Percentiles rank a stretch among this genome's conserved stretches.
Evolutionary conservation across 352 stramenopile genomes (phyloP).

Genomic region (Albugo laibachii): DNA sequence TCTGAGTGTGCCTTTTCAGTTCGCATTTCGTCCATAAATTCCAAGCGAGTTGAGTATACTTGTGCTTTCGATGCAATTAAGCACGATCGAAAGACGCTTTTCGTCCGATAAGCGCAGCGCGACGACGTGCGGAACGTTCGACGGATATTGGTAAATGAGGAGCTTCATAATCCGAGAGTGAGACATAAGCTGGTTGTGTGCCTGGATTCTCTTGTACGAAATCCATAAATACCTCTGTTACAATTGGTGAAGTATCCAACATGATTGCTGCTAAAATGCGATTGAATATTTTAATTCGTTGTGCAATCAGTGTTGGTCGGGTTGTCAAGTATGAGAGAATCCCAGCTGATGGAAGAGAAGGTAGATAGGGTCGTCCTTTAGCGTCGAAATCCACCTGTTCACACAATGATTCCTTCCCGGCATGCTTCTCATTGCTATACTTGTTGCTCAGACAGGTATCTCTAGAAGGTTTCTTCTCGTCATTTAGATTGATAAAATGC

Average conservation of each 20-base stretch:
- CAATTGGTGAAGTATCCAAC: constrained; percentile 30
- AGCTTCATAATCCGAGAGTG: constrained; percentile 44
- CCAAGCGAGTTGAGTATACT: no score
- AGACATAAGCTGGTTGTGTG: constrained; percentile 36
- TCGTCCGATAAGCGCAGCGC: constrained; percentile 6
- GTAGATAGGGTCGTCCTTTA: constrained; percentile 24
- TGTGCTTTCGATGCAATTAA: no score
- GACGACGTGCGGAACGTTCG: constrained; percentile 32
- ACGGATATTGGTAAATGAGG: constrained; percentile 48
- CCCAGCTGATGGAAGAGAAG: constrained; percentile 26
- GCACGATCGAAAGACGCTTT: no score
- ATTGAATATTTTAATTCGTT: constrained; percentile 52
- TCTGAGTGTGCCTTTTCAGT: no score
- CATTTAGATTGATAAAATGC: neutral
- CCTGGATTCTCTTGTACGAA: constrained; percentile 66
- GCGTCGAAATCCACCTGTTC: constrained; percentile 31
- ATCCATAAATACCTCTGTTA: constrained; percentile 40
- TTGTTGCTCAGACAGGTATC: neutral
- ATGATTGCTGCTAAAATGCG: constrained; percentile 41
- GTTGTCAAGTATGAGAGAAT: constrained; percentile 39
- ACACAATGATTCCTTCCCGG: constrained; percentile 4
- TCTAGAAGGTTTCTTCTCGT: neutral
- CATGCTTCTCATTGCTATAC: neutral
- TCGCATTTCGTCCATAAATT: no score
- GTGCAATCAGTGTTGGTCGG: constrained; percentile 31